Base-by-base conservation (phyloP, 106 monocot genomes). In the Ottelia alismoides region DNA sequence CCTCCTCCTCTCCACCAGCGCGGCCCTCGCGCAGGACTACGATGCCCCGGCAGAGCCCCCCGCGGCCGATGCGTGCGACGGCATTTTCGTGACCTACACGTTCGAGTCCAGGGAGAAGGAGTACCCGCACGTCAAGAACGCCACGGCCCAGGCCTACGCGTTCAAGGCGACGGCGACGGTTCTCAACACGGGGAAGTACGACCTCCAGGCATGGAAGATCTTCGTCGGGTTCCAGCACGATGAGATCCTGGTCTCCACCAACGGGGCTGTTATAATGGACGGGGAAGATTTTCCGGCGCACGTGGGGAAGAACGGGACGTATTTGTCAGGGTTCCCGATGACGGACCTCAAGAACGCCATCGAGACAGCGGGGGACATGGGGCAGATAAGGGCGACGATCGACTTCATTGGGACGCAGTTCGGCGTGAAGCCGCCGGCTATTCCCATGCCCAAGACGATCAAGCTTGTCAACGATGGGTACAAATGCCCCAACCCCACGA, bases 141-240 rank as follows among this genome's bases (percentile, higher is more conserved):
- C 85, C 1, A 69, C 89, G 49, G 90, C 89, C 2, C 98, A 98
- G 56, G 63, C 98, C 22, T 98, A 72, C 51, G 82, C 90, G 1
- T 98, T 98, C 79, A 77, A 77, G 63, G 58, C 98, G 2, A 31
- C 45, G n/a, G 82, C 74, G 22, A 71, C 76, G 11, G 72, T 90
- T 22, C 79, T 86, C 56, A 98, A 98, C 61, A 67, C 98, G 14
- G 85, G 85, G 65, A 62, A 65, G 25, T 25, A 35, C 14, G 85
- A 98, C 44, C 75, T 98, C 50, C 72, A 79, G 57, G 72, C 72
- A 3, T 98, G 98, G 98, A 85, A 74, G 18, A 62, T 98, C 27
- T 85, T 68, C 62, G 54, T 98, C n/a, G 98, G 77, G 3, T 98
- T 98, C 58, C 98, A 98, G 62, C 74, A 98, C 35, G 35, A 60